phyloP scores from a whole-genome alignment of 1,284 basidiomycete genomes.

The Fomitopsis schrenkii region DNA sequence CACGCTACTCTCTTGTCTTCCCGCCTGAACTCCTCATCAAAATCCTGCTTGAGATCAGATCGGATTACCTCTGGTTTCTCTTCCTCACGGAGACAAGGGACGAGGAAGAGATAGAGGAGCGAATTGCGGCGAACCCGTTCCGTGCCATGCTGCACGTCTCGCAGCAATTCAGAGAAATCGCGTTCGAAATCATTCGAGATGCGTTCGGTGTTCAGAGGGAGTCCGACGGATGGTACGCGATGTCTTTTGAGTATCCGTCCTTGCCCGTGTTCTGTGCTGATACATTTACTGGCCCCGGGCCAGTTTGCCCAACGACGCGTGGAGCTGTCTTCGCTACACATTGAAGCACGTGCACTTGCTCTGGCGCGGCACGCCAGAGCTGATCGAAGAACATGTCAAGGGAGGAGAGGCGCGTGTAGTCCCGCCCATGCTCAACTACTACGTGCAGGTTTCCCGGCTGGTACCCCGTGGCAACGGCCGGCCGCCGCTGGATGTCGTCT shows the following conservation, averaged over 20 bases:
- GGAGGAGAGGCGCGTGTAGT: not conserved
- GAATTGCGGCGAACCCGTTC: not conserved
- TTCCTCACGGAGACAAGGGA: not conserved
- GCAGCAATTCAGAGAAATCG: slow-evolving; percentile 1
- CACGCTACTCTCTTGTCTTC: not conserved
- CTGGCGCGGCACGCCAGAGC: not conserved
- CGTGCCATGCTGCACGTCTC: not conserved
- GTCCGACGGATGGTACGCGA: not conserved
- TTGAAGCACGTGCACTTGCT: not conserved
- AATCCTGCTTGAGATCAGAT: not conserved
- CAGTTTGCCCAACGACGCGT: not conserved
- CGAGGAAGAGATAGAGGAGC: not conserved
- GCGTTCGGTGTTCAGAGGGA: not conserved
- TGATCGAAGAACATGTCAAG: not conserved
- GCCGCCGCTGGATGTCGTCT: not conserved
- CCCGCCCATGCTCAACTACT: not conserved
- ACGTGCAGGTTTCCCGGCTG: not conserved
- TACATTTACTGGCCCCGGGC: not conserved
- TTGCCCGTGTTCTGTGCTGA: not conserved
- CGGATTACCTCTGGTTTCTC: not conserved
- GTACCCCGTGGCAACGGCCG: not conserved
- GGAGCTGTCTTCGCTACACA: not conserved
- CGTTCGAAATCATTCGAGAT: not conserved
- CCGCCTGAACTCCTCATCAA: not conserved
- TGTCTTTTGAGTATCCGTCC: not conserved